Percentiles rank a stretch among this genome's conserved stretches.
Conservation (phyloP, 1,284 basidiomycete species). For the Puccinia polysora region DNA sequence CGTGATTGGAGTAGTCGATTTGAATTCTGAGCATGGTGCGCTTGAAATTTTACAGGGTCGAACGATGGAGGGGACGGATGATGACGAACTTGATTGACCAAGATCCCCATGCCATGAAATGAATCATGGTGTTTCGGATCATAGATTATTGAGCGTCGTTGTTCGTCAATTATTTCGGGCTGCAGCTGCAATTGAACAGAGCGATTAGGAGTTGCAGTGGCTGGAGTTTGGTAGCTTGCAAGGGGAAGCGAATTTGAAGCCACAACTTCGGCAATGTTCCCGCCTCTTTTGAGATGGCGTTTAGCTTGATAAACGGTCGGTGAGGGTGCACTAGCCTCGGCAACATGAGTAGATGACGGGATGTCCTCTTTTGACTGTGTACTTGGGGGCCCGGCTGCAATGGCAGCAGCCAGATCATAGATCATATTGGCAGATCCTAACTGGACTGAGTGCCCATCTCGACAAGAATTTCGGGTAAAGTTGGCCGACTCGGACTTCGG, state of each 20-base stretch:
- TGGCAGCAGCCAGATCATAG: neutral
- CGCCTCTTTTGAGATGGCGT: constrained; percentile 25
- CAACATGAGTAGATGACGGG: neutral
- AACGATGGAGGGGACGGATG: neutral
- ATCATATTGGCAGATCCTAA: constrained; percentile 15
- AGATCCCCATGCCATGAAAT: constrained; percentile 26
- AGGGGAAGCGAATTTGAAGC: constrained; percentile 8
- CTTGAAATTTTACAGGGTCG: too few species aligned
- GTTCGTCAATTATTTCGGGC: constrained; percentile 16
- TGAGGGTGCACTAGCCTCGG: neutral
- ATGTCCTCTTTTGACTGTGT: neutral
- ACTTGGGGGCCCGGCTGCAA: constrained; percentile 16
- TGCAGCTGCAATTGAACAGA: constrained; percentile 14
- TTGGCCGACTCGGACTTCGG: neutral
- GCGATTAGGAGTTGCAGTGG: neutral
- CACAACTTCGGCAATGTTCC: constrained; percentile 34
- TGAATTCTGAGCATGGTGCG: too few species aligned
- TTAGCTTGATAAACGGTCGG: constrained; percentile 27
- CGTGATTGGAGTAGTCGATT: too few species aligned
- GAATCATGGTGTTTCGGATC: constrained; percentile 25
- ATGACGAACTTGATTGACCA: constrained; percentile 5
- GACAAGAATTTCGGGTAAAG: constrained; percentile 29
- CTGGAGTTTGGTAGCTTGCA: neutral
- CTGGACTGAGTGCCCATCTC: neutral
- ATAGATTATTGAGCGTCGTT: constrained; percentile 6